These are phyloP conservation scores for Rhododendron williamsianum DNA, from an alignment of 148 eudicot species.

Conservation along the genomic window DNA sequence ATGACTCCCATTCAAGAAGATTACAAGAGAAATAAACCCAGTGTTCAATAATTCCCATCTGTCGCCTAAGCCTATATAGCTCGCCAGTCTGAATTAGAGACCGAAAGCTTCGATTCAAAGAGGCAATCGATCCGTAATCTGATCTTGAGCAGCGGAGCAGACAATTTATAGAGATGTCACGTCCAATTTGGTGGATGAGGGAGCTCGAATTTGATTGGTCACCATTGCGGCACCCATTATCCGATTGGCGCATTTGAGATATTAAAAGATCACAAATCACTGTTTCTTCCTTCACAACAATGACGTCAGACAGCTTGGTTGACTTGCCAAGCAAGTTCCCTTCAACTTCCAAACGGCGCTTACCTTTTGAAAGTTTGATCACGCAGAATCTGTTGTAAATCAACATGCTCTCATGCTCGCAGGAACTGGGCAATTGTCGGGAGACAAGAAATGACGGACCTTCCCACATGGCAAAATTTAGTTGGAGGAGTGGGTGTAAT, in stretches of 20 bases:
- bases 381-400: conserved; percentile 20
- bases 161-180: conserved; percentile 19
- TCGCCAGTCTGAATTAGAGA: conserved; percentile 19
- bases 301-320: background rate
- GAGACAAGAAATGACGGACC: conserved; percentile 35
- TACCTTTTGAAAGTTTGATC: conserved; percentile 14
- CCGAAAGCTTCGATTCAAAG: conserved; percentile 14
- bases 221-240: background rate
- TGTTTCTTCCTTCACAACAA: background rate
- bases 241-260: background rate
- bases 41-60: conserved; percentile 16
- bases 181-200: conserved; percentile 14
- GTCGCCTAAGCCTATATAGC: conserved; percentile 20
- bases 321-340: conserved; percentile 23
- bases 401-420: conserved; percentile 34
- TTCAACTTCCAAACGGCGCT: conserved; percentile 8
- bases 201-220: conserved; percentile 16
- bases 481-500: background rate
- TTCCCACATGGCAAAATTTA: conserved; percentile 43
- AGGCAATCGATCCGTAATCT: conserved; percentile 21
- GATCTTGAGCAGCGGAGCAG: conserved; percentile 20
- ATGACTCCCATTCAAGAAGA: conserved; percentile 23
- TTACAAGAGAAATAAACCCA: conserved; percentile 26
- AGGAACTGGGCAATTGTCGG: conserved; percentile 31
- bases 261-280: background rate